Evolutionary conservation across 257 asterid genomes (phyloP).

Genomic region (Apocynum venetum): DNA sequence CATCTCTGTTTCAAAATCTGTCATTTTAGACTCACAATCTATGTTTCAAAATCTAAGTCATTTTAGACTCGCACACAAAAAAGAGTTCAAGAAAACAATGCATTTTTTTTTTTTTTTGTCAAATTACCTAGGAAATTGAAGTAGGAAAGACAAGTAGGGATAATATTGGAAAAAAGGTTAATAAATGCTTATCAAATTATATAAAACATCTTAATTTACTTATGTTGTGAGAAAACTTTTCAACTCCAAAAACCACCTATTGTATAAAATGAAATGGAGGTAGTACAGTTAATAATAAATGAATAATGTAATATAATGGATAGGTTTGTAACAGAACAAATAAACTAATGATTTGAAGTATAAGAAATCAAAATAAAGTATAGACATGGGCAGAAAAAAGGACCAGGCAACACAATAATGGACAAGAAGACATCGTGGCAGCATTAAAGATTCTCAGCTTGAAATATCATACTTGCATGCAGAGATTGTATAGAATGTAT

Average conservation of each 20-base stretch:
- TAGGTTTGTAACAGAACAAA: background rate
- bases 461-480: background rate
- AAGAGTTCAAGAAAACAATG: no score
- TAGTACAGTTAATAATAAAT: background rate
- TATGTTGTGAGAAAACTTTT: no score
- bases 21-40: no score
- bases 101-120: no score
- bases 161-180: no score
- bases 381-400: background rate
- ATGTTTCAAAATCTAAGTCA: no score
- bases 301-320: background rate
- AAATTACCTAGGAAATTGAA: background rate
- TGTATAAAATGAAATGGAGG: no score
- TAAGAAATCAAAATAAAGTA: background rate
- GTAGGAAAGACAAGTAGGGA: background rate
- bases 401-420: background rate
- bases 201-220: no score
- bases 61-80: no score
- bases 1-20: no score
- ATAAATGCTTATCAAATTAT: no score
- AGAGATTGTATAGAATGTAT: background rate
- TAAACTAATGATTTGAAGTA: background rate
- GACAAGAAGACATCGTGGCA: background rate
- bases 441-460: background rate
- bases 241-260: no score